A percentile compares a stretch with the other conserved stretches of the same genome.
Conservation (phyloP, 768 basidiomycete genomes). For the Porphyrellus cyaneotinctus region DNA sequence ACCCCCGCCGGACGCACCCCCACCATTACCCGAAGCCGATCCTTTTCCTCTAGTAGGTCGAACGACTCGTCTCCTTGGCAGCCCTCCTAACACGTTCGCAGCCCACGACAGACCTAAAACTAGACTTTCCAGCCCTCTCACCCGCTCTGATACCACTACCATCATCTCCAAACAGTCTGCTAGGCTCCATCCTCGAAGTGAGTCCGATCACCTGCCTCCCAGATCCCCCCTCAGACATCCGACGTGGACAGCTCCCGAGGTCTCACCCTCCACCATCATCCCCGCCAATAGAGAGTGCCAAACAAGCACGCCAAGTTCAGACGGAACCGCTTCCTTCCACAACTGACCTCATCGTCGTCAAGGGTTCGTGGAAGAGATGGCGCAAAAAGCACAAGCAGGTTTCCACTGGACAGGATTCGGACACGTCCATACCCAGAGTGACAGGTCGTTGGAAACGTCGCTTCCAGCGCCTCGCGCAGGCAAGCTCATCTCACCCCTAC, state of each 20-base stretch:
- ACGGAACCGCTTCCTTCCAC: neutral
- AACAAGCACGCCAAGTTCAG: constrained; percentile 4
- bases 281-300: neutral
- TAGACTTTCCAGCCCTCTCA: constrained; percentile 3
- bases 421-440: neutral
- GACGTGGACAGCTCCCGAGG: constrained; percentile 16
- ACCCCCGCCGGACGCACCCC: constrained; percentile 10
- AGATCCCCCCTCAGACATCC: neutral
- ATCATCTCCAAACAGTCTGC: constrained; percentile 16
- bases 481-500: neutral
- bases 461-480: constrained; percentile 18
- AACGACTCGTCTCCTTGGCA: neutral
- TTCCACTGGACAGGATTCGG: neutral
- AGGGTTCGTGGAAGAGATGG: constrained; percentile 14
- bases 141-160: constrained; percentile 23
- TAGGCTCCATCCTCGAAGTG: constrained; percentile 20
- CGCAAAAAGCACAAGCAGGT: constrained; percentile 1
- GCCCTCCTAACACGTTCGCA: constrained; percentile 4
- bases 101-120: constrained; percentile 8
- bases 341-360: neutral
- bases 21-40: constrained; percentile 7
- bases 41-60: constrained; percentile 12
- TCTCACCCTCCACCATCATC: constrained; percentile 3
- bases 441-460: constrained; percentile 5
- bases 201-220: neutral